Base-by-base conservation (phyloP, 164 flowering plant species). In the Malania oleifera region DNA sequence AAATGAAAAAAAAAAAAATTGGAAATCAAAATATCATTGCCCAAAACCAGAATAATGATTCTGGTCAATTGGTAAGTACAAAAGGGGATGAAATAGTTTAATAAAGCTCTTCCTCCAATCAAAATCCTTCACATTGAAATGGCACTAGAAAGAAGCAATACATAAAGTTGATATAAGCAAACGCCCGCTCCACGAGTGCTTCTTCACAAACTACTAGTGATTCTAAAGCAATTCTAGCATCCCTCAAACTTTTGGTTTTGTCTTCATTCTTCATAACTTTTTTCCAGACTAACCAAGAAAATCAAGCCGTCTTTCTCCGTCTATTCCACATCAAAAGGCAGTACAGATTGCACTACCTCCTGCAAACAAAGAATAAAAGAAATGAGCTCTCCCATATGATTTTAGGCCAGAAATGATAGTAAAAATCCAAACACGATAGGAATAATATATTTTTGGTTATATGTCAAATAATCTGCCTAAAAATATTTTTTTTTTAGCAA, bases 291-390 rank as follows among this genome's bases (percentile, higher is more conserved):
- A n/a, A 62, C 63, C 60, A 35, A 82, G 79, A 76, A 75, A 91
- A 11, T 66, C 60, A 29, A 69, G 55, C 23, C 88, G 77, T 67
- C 82, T 91, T 66, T 79, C 70, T 38, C 96, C 73, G 73, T 91
- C 96, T 46, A 68, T 69, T 84, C 66, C 65, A 91, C 56, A 74
- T 91, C 96, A 78, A 91, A 87, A 56, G 98, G 98, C 29, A 89
- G 65, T 7, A 91, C 98, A 56, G 92, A 96, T 78, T 85, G 79
- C 77, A 91, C 61, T 63, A 91, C 95, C 76, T 83, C 91, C 98
- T 91, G 89, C 62, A 63, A 40, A 64, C 12, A 56, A 56, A 50
- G 44, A 52, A 17, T 3, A 48, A 22, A n/a, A 39, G 17, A 57
- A 40, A 56, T 61, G 56, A 61, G 38, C 35, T 28, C 48, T 25